A percentile compares a stretch with the other conserved stretches of the same genome.
Conservation (phyloP, 139 green algal species). For the Microglena sp. region DNA sequence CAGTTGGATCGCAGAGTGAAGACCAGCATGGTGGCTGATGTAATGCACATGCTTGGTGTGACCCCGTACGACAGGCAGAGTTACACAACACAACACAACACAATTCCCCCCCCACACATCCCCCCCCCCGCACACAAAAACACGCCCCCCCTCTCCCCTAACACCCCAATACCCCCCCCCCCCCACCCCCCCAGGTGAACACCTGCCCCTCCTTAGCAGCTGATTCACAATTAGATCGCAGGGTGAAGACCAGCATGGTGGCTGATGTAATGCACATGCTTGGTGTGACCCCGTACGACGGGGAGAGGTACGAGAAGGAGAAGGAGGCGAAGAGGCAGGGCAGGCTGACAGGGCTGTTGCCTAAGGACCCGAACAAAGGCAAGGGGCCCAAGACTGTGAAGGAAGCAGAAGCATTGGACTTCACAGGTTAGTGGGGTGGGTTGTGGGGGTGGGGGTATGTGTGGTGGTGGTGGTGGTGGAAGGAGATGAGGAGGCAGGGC, state of each 20-base stretch:
- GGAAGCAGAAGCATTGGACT: neutral
- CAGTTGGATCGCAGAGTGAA: constrained; percentile 34
- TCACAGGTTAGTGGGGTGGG: neutral
- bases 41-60: constrained; percentile 35
- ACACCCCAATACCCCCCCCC: too few relatives aligned
- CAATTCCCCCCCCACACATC: too few relatives aligned
- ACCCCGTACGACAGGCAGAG: neutral
- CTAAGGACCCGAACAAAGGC: too few relatives aligned
- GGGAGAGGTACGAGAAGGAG: neutral
- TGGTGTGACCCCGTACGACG: neutral
- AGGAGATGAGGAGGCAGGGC: too few relatives aligned
- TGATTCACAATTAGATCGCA: constrained; percentile 29
- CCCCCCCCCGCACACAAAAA: too few relatives aligned
- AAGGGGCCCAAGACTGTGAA: neutral
- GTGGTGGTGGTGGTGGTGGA: neutral
- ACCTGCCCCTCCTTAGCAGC: constrained; percentile 39
- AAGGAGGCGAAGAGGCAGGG: neutral
- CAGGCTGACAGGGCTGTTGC: too few relatives aligned
- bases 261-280: constrained; percentile 44
- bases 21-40: constrained; percentile 30
- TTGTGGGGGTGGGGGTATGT: neutral
- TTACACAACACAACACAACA: too few relatives aligned
- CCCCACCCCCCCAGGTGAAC: too few relatives aligned
- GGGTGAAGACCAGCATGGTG: constrained; percentile 33
- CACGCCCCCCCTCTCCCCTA: too few relatives aligned